Evolutionary conservation across 805 yeast species (phyloP), one percentile per base, ranked within the genome.

Genomic region (Groenewaldozyma tartarivorans): DNA sequence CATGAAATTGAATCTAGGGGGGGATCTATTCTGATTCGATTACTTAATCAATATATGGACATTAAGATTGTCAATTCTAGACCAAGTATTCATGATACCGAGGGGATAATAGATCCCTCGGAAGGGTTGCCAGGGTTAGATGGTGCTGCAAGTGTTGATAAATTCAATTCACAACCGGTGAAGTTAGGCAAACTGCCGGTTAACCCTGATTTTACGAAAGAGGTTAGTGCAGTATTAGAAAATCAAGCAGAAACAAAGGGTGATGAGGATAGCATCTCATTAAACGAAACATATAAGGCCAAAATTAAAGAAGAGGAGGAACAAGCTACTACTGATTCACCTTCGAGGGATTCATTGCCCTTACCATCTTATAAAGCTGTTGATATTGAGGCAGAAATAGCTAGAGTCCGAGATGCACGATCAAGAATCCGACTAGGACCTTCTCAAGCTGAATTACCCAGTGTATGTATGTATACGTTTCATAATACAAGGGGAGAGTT

Each of bases 401-500:
- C 76, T 46, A 74, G 77, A 43, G 84, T 92, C 22, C 84, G 77
- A 53, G 97, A 90, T 60, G 76, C 90, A 5, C 70, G 95, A 45
- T 74, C 83, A 26, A 75, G 80, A 47, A 77, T 90, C 44, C 72
- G 68, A 49, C 58, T 90, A 39, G 83, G 77, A 17, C 47, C 54
- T 19, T 68, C 79, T 4, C 95, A 83, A 62, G 81, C 94, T 3
- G 68, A 86, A 18, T 74, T 90, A 20, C 98, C 98, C 18, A 82
- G 94, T 42, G 95, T 90, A 27, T 92, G 97, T 62, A 85, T 90
- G 95, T 92, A 92, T 66, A 90, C 97, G 1, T 88, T 92, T 66
- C 98, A 92, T 67, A 92, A 92, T 62, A 84, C 96, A 7, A 81
- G 85, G 57, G 81, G 81, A 49, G 94, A 83, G 46, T 67, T 92